Base-by-base conservation (phyloP, 2,329 filamentous ascomycete species). In the Corynespora cassiicola region DNA sequence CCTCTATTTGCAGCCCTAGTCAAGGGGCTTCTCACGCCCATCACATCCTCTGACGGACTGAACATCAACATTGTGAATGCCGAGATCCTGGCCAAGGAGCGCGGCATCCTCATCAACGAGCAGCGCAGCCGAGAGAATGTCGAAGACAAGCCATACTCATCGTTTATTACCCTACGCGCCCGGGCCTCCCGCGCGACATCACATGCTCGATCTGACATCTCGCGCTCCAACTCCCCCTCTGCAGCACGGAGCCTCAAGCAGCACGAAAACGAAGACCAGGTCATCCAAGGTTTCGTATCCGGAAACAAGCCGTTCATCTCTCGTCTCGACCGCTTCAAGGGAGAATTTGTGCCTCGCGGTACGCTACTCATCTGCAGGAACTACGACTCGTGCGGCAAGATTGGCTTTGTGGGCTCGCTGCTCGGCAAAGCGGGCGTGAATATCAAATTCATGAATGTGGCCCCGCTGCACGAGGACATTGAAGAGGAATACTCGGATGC, bases 1-100 rank as follows among this genome's bases (percentile, higher is more conserved):
- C 88, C 88, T 0, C 76, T 94, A 2, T 89, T 88, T 49, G 87
- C 88, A 0, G 88, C 88, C 0, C 72, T 92, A 1, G 81, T 92
- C 50, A 91, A 90, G 63, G 88, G 88, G 0, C 76, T 94, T 0
- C 78, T 88, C 6, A 77, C 79, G 1, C 81, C 82, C 1, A 86
- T 92, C 50, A 86, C 81, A 39, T 82, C 84, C 39, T 74, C 77
- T 0, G 83, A 85, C 23, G 83, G 79, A 0, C 65, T 81, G 9
- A 85, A 87, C 56, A 84, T 91, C 54, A 92, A 91, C 69, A 90
- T 94, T 43, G 88, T 94, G 53, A 92, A 94, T 57, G 88, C 88
- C 0, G 78, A 82, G 27, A 74, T 90, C 17, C 80, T 91, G 10
- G 87, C 88, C 14, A 85, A 82, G 48, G 86, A 90, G 54, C 87